Conservation (phyloP, 1,284 basidiomycete species). For the Serendipita sp. region DNA sequence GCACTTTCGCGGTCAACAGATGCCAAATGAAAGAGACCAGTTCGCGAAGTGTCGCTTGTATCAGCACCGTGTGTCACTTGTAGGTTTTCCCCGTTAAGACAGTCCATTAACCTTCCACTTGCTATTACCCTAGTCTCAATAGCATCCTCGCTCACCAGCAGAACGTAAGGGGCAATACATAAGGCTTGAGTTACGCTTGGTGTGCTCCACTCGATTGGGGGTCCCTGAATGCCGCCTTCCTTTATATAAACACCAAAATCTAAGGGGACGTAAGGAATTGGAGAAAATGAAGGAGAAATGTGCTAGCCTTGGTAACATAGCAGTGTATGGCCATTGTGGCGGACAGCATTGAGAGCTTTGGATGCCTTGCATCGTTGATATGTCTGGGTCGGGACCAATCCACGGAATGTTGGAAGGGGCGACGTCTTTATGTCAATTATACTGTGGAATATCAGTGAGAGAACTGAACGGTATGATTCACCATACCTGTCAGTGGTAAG, state of each 20-base stretch:
- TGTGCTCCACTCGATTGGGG: not conserved
- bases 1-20: not conserved
- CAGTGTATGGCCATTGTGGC: not conserved
- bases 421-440: not conserved
- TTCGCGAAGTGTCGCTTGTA: not conserved
- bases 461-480: not conserved
- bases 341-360: not conserved
- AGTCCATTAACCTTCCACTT: not conserved
- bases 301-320: not conserved
- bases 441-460: not conserved
- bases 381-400: not conserved
- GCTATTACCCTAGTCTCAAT: not conserved
- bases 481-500: not conserved
- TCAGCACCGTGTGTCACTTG: not conserved
- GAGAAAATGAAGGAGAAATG: not conserved
- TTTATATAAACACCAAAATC: not conserved
- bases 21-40: not conserved
- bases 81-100: not conserved
- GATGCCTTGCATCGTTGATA: conserved; percentile 1
- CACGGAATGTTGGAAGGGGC: not conserved
- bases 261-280: not conserved
- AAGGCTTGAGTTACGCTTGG: not conserved
- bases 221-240: not conserved
- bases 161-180: not conserved
- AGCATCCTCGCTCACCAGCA: not conserved